phyloP scores from a whole-genome alignment of 176 grass and related monocot genomes.

The Alopecurus myosuroides region DNA sequence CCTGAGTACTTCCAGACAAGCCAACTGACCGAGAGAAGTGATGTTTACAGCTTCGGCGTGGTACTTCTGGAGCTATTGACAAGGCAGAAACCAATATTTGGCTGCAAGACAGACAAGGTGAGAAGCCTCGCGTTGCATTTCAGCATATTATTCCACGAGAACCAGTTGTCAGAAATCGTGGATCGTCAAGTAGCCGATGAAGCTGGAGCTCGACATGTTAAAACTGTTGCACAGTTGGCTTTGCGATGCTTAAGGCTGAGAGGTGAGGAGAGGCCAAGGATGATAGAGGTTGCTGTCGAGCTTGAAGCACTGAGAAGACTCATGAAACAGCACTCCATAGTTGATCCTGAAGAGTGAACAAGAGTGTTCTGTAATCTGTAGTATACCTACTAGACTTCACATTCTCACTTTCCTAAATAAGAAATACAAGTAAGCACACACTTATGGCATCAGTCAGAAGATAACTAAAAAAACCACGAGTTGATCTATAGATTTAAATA shows the following conservation, averaged over 20 bases:
- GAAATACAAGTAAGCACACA: too few species aligned
- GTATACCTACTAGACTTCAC: neutral
- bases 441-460: neutral
- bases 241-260: neutral
- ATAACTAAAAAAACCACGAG: neutral
- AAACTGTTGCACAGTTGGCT: neutral
- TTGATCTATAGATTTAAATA: neutral
- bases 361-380: neutral
- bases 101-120: neutral
- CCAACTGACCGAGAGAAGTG: neutral
- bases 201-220: neutral
- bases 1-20: constrained; percentile 13
- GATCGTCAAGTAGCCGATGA: neutral
- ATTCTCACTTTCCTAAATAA: neutral
- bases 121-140: neutral
- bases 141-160: neutral
- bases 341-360: neutral
- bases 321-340: neutral
- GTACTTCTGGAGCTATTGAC: neutral
- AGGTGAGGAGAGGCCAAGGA: constrained; percentile 2
- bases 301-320: neutral
- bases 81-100: neutral
- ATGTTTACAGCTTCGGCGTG: neutral
- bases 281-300: neutral
- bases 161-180: neutral